Evolutionary conservation across 169 alveolate genomes (phyloP).

Genomic region (Cyclospora cayetanensis): DNA sequence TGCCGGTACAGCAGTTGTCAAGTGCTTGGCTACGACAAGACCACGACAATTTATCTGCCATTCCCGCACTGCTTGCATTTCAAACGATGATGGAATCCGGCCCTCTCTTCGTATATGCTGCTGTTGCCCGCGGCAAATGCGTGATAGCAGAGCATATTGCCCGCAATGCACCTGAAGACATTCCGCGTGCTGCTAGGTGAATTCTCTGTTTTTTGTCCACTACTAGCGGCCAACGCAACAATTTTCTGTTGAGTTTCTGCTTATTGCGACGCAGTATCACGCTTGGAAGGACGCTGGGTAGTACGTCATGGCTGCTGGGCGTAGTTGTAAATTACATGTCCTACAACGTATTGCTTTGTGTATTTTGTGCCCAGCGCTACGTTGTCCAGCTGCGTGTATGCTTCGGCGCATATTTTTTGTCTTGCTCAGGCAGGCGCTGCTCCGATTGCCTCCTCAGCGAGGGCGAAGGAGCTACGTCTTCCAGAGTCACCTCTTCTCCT

Average conservation of each 20-base stretch:
- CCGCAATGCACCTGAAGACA: background rate
- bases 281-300: too few relatives aligned
- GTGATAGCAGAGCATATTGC: background rate
- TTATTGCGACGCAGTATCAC: too few relatives aligned
- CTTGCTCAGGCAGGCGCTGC: constrained; percentile 32
- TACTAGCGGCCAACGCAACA: background rate
- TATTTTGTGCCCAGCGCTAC: too few relatives aligned
- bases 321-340: too few relatives aligned
- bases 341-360: too few relatives aligned
- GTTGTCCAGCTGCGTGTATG: background rate
- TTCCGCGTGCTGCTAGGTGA: background rate
- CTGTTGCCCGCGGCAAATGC: background rate
- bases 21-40: too few relatives aligned
- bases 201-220: background rate
- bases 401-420: background rate
- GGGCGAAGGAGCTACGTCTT: constrained; percentile 61
- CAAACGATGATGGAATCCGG: background rate
- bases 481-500: constrained; percentile 30
- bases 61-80: background rate
- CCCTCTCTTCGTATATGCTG: background rate
- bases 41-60: background rate
- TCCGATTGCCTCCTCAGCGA: background rate
- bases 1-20: too few relatives aligned
- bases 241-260: too few relatives aligned
- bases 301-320: too few relatives aligned